phyloP scores from a whole-genome alignment of 139 green algal species.

The Tetradesmus lagerheimii region DNA sequence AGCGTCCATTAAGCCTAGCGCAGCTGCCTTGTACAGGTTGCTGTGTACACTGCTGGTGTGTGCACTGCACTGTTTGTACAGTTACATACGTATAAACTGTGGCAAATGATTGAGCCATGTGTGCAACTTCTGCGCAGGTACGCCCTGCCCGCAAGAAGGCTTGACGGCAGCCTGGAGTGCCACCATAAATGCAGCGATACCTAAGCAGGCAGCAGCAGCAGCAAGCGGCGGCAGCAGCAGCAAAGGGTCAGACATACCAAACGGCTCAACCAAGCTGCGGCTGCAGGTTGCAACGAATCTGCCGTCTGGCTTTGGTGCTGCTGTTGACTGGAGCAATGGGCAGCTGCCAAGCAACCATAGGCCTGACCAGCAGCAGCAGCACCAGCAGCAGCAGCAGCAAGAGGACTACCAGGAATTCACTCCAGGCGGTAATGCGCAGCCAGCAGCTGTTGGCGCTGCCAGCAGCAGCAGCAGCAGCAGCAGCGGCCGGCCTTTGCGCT shows the following conservation, averaged over 20 bases:
- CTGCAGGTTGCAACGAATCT: conserved; percentile 53
- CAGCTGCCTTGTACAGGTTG: neutral
- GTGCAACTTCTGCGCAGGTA: neutral
- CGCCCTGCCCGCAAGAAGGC: neutral
- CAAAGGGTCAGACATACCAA: neutral
- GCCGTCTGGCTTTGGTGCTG: conserved; percentile 35
- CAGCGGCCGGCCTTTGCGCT: neutral
- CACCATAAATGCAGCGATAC: neutral
- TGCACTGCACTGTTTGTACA: neutral
- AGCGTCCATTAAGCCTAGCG: no score
- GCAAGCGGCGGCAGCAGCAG: neutral
- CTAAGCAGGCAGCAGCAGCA: conserved; percentile 2
- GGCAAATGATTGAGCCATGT: neutral
- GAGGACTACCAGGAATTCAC: no score
- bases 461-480: neutral
- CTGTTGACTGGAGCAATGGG: conserved; percentile 45
- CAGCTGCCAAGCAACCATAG: conserved; percentile 36
- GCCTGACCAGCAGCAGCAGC: conserved; percentile 21
- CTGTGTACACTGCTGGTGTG: neutral
- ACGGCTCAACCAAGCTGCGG: conserved; percentile 16
- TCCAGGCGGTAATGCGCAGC: neutral
- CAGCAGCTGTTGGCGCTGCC: neutral
- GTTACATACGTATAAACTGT: no score
- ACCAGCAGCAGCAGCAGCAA: conserved; percentile 30
- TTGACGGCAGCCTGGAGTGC: neutral